Conservation (phyloP, 129 eudicot species). For the Gnaphalium uliginosum region DNA sequence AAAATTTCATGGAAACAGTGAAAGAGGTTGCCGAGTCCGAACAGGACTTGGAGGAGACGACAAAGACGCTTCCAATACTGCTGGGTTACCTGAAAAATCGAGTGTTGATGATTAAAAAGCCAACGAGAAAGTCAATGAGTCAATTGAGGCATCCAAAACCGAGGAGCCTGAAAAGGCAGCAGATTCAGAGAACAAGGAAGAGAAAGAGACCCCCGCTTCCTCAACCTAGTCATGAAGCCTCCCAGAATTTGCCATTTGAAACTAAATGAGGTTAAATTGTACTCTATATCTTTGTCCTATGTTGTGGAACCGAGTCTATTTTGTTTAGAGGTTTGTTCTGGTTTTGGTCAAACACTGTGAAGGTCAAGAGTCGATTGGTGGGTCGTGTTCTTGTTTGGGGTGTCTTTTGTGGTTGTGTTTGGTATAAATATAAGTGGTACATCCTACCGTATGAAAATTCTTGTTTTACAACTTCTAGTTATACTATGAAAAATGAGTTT, state of each 20-base stretch:
- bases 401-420: background rate
- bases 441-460: background rate
- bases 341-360: background rate
- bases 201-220: slow-evolving; percentile 30
- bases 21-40: slow-evolving; percentile 71
- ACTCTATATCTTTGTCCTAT: slow-evolving; percentile 1
- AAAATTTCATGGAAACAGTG: slow-evolving; percentile 59
- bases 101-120: slow-evolving; percentile 50
- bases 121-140: slow-evolving; percentile 35
- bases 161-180: slow-evolving; percentile 24
- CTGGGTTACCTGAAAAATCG: slow-evolving; percentile 57
- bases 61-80: slow-evolving; percentile 49
- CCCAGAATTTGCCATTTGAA: background rate
- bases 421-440: background rate
- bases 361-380: slow-evolving; percentile 8
- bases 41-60: slow-evolving; percentile 45
- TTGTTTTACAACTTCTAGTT: too few species aligned
- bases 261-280: background rate
- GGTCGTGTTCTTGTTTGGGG: background rate
- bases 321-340: background rate
- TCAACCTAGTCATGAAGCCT: background rate
- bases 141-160: slow-evolving; percentile 22
- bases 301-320: background rate
- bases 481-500: too few species aligned
- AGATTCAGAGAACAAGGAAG: slow-evolving; percentile 31